These are phyloP conservation scores for Phytophthora agathidicida DNA, from an alignment of 352 stramenopile genomes.

Conservation along the genomic window DNA sequence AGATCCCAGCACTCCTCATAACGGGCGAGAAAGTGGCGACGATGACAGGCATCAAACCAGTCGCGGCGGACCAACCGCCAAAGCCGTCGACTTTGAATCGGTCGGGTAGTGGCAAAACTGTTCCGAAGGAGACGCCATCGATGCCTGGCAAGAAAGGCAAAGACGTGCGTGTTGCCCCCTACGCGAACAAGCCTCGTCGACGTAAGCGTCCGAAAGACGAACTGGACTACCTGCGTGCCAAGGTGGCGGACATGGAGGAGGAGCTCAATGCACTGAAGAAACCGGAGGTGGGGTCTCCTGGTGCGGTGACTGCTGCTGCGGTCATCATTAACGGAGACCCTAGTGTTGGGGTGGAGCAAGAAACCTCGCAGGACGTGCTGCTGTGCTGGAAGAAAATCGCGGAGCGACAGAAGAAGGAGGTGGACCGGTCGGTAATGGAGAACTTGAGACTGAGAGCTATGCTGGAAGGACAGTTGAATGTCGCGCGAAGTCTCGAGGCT, in stretches of 20 bases:
- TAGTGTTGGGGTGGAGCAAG: background rate
- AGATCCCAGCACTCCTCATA: background rate
- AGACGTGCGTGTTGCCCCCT: conserved; percentile 17
- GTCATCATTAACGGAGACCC: conserved; percentile 19
- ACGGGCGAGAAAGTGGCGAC: background rate
- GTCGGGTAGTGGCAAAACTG: conserved; percentile 10
- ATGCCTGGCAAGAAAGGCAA: conserved; percentile 20
- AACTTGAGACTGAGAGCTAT: conserved; percentile 38
- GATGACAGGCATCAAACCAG: background rate
- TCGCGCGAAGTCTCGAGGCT: conserved; percentile 35
- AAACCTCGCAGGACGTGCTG: conserved; percentile 18
- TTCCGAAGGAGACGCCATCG: background rate
- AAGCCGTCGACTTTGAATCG: conserved; percentile 4
- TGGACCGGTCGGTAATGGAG: conserved; percentile 27
- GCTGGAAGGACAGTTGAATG: conserved; percentile 38
- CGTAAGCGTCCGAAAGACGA: conserved; percentile 47
- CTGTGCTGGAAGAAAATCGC: conserved; percentile 39
- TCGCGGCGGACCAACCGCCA: background rate
- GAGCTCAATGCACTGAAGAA: conserved; percentile 26
- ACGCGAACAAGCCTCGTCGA: conserved; percentile 25
- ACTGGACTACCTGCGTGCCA: conserved; percentile 41
- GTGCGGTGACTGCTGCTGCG: conserved; percentile 4
- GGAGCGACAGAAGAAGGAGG: conserved; percentile 35
- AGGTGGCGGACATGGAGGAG: conserved; percentile 40
- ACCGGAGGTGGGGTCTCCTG: conserved; percentile 12